A percentile compares a stretch with the other conserved stretches of the same genome.
Evolutionary conservation across 768 basidiomycete species (phyloP).

Genomic region (Gymnopilus junonius): DNA sequence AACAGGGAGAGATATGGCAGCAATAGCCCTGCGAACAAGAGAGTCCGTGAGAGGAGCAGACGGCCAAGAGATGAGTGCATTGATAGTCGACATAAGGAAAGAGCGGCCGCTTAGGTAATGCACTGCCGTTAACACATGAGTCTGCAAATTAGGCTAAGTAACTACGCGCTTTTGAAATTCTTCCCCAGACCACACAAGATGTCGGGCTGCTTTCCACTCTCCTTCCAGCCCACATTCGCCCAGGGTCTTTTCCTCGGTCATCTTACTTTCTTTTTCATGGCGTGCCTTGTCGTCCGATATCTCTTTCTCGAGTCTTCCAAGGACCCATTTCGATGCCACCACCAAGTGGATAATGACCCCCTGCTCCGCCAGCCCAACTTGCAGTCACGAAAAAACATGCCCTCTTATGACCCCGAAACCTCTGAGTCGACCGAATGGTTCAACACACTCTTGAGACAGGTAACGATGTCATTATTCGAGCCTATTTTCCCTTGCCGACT

Average conservation of each 20-base stretch:
- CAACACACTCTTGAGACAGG: conserved; percentile 84
- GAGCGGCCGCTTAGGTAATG: conserved; percentile 11
- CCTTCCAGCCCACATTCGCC: conserved; percentile 88
- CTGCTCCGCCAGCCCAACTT: conserved; percentile 42
- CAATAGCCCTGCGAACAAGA: conserved; percentile 47
- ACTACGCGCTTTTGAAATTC: neutral
- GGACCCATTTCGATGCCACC: conserved; percentile 64
- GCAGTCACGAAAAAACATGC: conserved; percentile 27
- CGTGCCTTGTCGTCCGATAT: conserved; percentile 87
- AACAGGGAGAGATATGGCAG: conserved; percentile 23
- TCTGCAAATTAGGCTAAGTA: neutral
- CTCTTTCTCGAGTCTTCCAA: conserved; percentile 87
- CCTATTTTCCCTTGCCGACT: conserved; percentile 8
- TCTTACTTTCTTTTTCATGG: conserved; percentile 79
- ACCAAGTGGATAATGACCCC: conserved; percentile 54
- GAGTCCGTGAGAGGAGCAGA: conserved; percentile 50
- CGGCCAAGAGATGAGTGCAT: conserved; percentile 50
- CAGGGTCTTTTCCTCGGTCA: conserved; percentile 95
- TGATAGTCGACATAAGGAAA: conserved; percentile 19
- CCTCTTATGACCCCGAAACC: conserved; percentile 27
- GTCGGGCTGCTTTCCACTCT: conserved; percentile 67
- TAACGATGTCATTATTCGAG: conserved; percentile 30
- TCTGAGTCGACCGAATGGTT: conserved; percentile 91
- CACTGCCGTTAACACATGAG: conserved; percentile 13
- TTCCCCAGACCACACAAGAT: conserved; percentile 31